Base-by-base conservation (phyloP, 805 yeast genomes). In the Metschnikowia baotianmanensis region DNA sequence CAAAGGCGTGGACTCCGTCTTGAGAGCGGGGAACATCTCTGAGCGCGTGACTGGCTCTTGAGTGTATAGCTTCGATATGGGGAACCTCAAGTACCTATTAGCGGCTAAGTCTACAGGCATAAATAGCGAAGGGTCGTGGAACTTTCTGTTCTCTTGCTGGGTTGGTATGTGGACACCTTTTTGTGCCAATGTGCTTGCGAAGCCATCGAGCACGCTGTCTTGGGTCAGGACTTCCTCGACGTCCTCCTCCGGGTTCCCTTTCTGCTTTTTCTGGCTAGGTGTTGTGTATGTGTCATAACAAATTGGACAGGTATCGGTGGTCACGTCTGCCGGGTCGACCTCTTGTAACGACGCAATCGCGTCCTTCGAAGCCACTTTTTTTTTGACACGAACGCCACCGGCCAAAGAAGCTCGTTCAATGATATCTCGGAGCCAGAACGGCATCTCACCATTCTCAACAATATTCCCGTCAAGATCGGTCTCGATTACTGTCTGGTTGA, bases 281-380 rank as follows among this genome's bases (percentile, higher is more conserved):
- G n/a, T 15, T 4, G 38, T 65, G 39, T 63, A 67, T 6, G 55
- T 38, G 15, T 69, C 74, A 46, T 65, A 69, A 52, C 74, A 69
- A 15, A 69, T 69, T 2, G 74, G 71, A 43, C 74, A 69, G 6
- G 59, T 62, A 19, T 45, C 48, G 16, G 52, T 51, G 4, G 46
- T 47, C 28, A 59, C 27, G 2, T 35, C 41, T 5, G 37, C 46
- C 10, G 43, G 11, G 17, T 53, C 59, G 11, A 63, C 59, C 12
- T 47, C 56, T 27, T 50, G 47, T 27, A 68, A 51, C 18, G 63
- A 62, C 11, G 57, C 65, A 19, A 68, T 67, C 17, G 72, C 72
- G 28, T 65, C 69, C 8, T 59, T 63, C 3, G 71, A 64, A 6
- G 72, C 72, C 24, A 52, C 57, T 41, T 58, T 58, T 22, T 50